Percentiles rank a stretch among this genome's conserved stretches.
Conservation (phyloP, 2,329 filamentous ascomycete genomes). For the Ploettnerulaceae sp. region DNA sequence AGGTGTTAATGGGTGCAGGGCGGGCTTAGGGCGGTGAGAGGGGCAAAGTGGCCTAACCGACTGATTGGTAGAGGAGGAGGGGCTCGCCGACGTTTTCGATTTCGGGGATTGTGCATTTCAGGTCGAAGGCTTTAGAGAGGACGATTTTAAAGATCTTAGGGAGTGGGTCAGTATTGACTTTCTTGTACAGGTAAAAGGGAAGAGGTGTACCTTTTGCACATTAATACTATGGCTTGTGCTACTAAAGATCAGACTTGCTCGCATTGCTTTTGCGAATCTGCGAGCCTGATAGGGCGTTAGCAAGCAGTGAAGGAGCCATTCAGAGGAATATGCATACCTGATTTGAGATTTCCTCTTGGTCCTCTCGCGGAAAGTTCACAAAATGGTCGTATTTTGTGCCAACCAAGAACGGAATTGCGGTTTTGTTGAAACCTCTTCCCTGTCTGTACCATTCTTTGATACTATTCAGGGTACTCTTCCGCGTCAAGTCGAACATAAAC, state of each 20-base stretch:
- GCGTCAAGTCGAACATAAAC: constrained; percentile 98
- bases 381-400: constrained; percentile 99
- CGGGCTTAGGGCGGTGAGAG: not conserved
- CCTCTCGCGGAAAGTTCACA: constrained; percentile 94
- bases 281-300: constrained; percentile 59
- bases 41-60: constrained; percentile 27
- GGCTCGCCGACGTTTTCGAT: constrained; percentile 98
- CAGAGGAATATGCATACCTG: constrained; percentile 57
- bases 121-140: constrained; percentile 94
- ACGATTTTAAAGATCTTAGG: constrained; percentile 98
- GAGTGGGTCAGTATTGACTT: constrained; percentile 2
- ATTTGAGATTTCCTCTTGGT: constrained; percentile 97
- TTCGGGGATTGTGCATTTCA: constrained; percentile 98
- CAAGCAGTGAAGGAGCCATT: not conserved
- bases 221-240: constrained; percentile 99
- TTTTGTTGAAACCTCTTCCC: constrained; percentile 98
- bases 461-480: constrained; percentile 96
- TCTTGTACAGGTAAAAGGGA: not conserved
- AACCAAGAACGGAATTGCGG: constrained; percentile 94
- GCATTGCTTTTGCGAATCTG: constrained; percentile 97
- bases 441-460: constrained; percentile 99
- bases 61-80: constrained; percentile 79
- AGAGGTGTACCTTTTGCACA: constrained; percentile 77
- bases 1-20: not conserved
- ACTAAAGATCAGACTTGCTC: constrained; percentile 94